phyloP scores from a whole-genome alignment of 75 land plant genomes.

The Sequoia sempervirens region DNA sequence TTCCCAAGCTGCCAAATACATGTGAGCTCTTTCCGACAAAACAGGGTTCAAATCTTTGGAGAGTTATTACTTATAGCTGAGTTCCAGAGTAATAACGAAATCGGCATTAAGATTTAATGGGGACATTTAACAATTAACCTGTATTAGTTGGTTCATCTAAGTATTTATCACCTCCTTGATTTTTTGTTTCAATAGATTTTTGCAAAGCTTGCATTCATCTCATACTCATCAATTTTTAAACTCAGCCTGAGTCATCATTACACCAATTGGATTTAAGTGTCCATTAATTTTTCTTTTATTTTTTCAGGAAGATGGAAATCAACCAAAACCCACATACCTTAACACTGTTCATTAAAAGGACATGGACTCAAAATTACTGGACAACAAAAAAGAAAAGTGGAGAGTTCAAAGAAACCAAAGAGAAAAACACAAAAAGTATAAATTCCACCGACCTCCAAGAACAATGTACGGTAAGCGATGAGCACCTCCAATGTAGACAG shows the following conservation, averaged over 20 bases:
- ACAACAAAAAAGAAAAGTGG: not conserved
- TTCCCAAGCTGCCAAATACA: not conserved
- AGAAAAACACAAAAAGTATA: conserved; percentile 8
- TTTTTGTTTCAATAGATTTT: too few species aligned
- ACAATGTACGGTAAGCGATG: conserved; percentile 76
- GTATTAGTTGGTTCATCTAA: too few species aligned
- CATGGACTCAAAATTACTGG: not conserved
- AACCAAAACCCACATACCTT: not conserved
- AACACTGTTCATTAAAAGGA: not conserved
- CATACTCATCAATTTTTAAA: too few species aligned
- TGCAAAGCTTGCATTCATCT: too few species aligned
- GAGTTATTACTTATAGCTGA: too few species aligned
- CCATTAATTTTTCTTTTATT: not conserved
- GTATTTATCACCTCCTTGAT: too few species aligned
- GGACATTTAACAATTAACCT: too few species aligned
- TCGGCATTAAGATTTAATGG: too few species aligned
- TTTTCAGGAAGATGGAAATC: not conserved
- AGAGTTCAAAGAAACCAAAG: not conserved
- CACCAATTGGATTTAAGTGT: not conserved
- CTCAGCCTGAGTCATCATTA: too few species aligned
- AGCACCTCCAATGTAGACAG: conserved; percentile 66
- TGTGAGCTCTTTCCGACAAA: not conserved
- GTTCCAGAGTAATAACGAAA: too few species aligned
- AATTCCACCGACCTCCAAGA: conserved; percentile 57
- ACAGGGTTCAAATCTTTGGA: not conserved